Percentiles rank a stretch among this genome's conserved stretches.
These are phyloP conservation scores for Sporothrix schenckii DNA, from an alignment of 2,329 filamentous ascomycete species.

Conservation along the genomic window DNA sequence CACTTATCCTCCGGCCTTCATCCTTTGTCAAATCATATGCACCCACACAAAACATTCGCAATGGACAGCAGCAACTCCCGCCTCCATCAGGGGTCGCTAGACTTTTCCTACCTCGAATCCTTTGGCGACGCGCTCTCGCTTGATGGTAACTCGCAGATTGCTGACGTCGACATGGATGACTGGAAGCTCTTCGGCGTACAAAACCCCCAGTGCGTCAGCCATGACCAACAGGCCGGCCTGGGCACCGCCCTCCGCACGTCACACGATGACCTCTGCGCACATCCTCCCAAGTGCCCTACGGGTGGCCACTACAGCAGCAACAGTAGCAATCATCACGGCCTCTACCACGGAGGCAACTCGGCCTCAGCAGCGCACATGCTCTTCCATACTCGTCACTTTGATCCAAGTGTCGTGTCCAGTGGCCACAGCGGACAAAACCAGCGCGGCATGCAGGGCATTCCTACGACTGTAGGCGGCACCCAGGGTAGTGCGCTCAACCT, in stretches of 20 bases:
- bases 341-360: neutral
- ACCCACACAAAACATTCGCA: conserved; percentile 6
- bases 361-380: conserved; percentile 31
- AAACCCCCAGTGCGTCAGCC: conserved; percentile 33
- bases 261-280: conserved; percentile 36
- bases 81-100: conserved; percentile 31
- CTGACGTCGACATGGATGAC: conserved; percentile 32
- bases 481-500: conserved; percentile 7
- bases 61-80: conserved; percentile 31
- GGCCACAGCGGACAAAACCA: neutral
- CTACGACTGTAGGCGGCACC: neutral
- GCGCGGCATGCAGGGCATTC: conserved; percentile 10
- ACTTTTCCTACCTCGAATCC: conserved; percentile 28
- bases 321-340: conserved; percentile 19
- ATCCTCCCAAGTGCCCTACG: conserved; percentile 34
- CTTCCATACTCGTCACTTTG: conserved; percentile 35
- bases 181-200: conserved; percentile 35
- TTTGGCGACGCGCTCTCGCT: conserved; percentile 31
- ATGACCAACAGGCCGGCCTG: conserved; percentile 25
- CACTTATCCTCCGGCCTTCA: neutral
- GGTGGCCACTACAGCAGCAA: conserved; percentile 22
- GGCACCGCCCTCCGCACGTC: conserved; percentile 32
- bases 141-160: conserved; percentile 19
- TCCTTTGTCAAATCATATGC: neutral
- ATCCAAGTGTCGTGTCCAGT: conserved; percentile 20